Evolutionary conservation across 495 filamentous ascomycete genomes (phyloP).

Genomic region (Lepraria neglecta): DNA sequence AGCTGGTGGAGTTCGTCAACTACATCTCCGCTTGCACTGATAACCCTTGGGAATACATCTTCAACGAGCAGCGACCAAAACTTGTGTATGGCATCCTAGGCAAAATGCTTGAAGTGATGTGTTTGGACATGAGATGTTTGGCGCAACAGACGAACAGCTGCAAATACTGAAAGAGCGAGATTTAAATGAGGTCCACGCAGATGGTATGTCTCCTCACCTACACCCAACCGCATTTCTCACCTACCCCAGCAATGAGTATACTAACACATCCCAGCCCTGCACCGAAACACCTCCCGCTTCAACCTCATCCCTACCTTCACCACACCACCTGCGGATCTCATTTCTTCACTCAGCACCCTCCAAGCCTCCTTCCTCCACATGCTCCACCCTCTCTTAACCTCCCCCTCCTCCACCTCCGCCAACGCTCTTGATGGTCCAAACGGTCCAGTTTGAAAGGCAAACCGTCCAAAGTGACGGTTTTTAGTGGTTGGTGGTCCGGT

Average conservation of each 20-base stretch:
- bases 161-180: slow-evolving; percentile 7
- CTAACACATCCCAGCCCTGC: neutral
- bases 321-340: slow-evolving; percentile 28
- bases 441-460: no score
- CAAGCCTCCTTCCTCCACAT: slow-evolving; percentile 8
- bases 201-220: neutral
- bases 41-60: slow-evolving; percentile 19
- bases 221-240: no score
- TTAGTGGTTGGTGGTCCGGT: no score
- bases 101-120: slow-evolving; percentile 24
- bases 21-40: slow-evolving; percentile 13
- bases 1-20: slow-evolving; percentile 21
- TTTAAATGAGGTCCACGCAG: slow-evolving; percentile 1
- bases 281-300: slow-evolving; percentile 12
- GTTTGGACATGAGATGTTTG: slow-evolving; percentile 20
- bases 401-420: neutral
- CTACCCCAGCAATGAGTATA: neutral
- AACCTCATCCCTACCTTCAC: slow-evolving; percentile 24
- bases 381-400: neutral
- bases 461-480: no score
- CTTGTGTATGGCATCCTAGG: slow-evolving; percentile 23
- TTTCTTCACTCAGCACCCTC: slow-evolving; percentile 39
- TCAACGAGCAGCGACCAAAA: slow-evolving; percentile 7
- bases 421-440: no score
- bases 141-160: slow-evolving; percentile 7